These are phyloP conservation scores for Penicillium mononematosum DNA, from an alignment of 495 filamentous ascomycete species.

Conservation along the genomic window DNA sequence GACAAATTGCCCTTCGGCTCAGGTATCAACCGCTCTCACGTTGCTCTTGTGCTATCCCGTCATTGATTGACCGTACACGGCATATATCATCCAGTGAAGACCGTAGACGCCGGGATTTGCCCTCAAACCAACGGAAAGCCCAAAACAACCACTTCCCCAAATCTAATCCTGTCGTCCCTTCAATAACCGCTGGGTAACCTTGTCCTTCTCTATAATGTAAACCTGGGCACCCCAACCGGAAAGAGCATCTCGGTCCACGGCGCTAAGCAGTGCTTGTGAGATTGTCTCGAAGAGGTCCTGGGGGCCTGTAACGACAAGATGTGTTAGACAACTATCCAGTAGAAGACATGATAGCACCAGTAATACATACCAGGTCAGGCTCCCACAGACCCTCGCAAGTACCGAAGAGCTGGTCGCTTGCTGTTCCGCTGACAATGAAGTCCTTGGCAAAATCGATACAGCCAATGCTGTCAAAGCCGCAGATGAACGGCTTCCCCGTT, in stretches of 20 bases:
- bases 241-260: slow-evolving; percentile 91
- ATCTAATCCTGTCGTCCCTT: slow-evolving; percentile 79
- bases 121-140: slow-evolving; percentile 31
- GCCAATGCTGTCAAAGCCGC: slow-evolving; percentile 98
- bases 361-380: slow-evolving; percentile 75
- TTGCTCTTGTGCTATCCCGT: slow-evolving; percentile 21
- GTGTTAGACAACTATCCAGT: slow-evolving; percentile 24
- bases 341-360: background rate
- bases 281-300: slow-evolving; percentile 97
- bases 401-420: slow-evolving; percentile 95
- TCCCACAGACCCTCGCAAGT: slow-evolving; percentile 99
- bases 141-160: slow-evolving; percentile 23
- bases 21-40: slow-evolving; percentile 17
- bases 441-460: slow-evolving; percentile 99
- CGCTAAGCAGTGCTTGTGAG: slow-evolving; percentile 93
- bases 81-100: slow-evolving; percentile 34
- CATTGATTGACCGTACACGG: slow-evolving; percentile 23
- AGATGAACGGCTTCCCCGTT: slow-evolving; percentile 92
- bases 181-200: slow-evolving; percentile 95
- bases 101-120: slow-evolving; percentile 31
- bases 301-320: slow-evolving; percentile 56
- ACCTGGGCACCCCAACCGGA: slow-evolving; percentile 98
- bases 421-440: slow-evolving; percentile 96
- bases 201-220: slow-evolving; percentile 99
- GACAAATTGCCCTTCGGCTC: slow-evolving; percentile 12